Evolutionary conservation across 139 green algal genomes (phyloP), one percentile per base, ranked within the genome.

Genomic region (Limnomonas spitsbergensis): DNA sequence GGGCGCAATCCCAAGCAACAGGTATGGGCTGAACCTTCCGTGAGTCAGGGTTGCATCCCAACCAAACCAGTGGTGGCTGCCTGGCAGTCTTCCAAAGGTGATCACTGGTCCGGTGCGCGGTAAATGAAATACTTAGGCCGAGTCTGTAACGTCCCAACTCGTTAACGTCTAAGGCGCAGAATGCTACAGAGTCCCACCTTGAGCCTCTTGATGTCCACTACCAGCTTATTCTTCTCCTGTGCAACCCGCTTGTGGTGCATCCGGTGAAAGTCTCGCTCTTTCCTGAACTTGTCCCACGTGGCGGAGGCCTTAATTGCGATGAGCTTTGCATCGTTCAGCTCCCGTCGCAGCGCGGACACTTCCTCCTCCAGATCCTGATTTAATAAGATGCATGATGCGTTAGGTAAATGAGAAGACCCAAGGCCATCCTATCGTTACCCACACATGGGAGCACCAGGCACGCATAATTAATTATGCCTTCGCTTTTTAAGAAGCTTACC

Each of bases 201-300:
- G 38, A 97, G 80, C 24, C 89, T 82, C 74, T 91, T 91, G 66
- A 97, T 91, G 80, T 96, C 92, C 31, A 78, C 85, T 3, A 95
- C 87, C 38, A 97, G 91, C 82, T 88, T 90, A 80, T 95, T 96
- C 86, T 97, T 97, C 73, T 97, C 92, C 81, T 97, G 93, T 35
- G 83, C 85, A 68, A 97, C 89, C 14, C 93, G 88, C 84, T 94
- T 95, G 89, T 97, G 92, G 75, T 97, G 93, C 92, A 97, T 94
- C 42, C 91, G 83, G 73, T 97, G 93, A 73, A 95, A 93, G 81
- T 97, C 93, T 0, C 93, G 85, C 90, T 97, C 92, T 78, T 95
- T 95, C 31, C 89, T 78, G 77, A 97, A 93, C 56, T 78, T 87
- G 77, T 89, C 84, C 84, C 87, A 91, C 0, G 86, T 91, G 32